Percentiles rank a stretch among this genome's conserved stretches.
Evolutionary conservation across 225 moss, liverwort and hornwort species (phyloP).

Genomic region (Ulota crispa): DNA sequence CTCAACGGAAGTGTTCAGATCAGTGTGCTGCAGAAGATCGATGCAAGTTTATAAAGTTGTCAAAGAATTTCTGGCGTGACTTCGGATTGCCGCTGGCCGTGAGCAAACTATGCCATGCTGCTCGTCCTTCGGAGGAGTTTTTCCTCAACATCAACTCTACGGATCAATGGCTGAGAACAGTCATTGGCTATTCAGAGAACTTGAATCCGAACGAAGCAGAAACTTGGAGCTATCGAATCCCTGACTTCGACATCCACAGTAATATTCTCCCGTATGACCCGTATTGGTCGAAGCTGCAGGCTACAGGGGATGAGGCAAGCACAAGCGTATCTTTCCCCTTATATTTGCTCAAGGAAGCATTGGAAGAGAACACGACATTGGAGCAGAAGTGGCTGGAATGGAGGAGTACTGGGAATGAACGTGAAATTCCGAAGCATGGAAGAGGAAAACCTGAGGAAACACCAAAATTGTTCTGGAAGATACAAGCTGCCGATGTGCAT

Average conservation of each 20-base stretch:
- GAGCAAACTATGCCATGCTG: slow-evolving; percentile 14
- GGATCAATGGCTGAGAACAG: slow-evolving; percentile 32
- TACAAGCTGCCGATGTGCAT: slow-evolving; percentile 11
- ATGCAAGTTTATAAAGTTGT: slow-evolving; percentile 17
- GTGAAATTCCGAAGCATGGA: not conserved
- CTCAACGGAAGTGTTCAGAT: not conserved
- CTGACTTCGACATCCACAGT: slow-evolving; percentile 19
- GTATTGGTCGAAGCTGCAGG: slow-evolving; percentile 6
- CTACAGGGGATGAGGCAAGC: not conserved
- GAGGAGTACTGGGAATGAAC: not conserved
- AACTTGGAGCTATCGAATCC: not conserved
- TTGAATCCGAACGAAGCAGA: not conserved
- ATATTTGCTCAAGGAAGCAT: slow-evolving; percentile 12
- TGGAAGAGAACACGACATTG: slow-evolving; percentile 6
- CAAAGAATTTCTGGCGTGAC: not conserved
- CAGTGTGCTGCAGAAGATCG: not conserved
- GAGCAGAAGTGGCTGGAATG: slow-evolving; percentile 2
- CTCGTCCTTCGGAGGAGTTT: slow-evolving; percentile 19
- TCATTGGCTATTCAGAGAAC: slow-evolving; percentile 10
- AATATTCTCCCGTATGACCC: slow-evolving; percentile 33
- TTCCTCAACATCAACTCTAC: not conserved
- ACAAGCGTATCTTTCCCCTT: not conserved
- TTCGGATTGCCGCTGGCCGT: not conserved
- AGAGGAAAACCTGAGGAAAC: not conserved
- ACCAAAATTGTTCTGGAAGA: not conserved